Base-by-base conservation (phyloP, 495 filamentous ascomycete genomes). In the Penicillium psychrofluorescens region DNA sequence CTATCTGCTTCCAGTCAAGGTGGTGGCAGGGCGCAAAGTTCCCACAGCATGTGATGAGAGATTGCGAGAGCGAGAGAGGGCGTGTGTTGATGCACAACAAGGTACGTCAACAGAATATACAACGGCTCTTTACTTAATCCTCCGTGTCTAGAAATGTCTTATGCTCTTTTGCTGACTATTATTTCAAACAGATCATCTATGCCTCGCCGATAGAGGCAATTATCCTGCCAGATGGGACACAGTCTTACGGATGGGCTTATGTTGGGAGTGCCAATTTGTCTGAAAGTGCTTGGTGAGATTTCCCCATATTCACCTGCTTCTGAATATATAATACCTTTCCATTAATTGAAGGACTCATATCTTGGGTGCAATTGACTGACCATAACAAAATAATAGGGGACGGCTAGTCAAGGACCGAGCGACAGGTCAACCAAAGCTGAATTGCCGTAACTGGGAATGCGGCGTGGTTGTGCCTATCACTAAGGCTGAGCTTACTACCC, bases 381-480 rank as follows among this genome's bases (percentile, higher is more conserved):
- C 27, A 37, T 14, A 12, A 27, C 34, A 35, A 46, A 22, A 30
- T 11, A 13, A 44, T 46, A 82, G 79, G 86, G 89, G 89, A 1
- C 83, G 80, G 27, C 64, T 94, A 2, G 73, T 79, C 33, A 78
- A 81, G 41, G 86, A 91, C 40, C 76, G 73, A 30, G 56, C 48
- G 1, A 84, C 75, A 0, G 81, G 82, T 38, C 48, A 66, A 14
- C 75, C 78, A 0, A 95, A 90, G 51, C 62, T 97, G 13, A 92
- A 81, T 44, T 88, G 85, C 56, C 80, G 86, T 10, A 98, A 97
- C 61, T 98, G 92, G 92, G 92, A 98, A 63, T 96, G 89, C 50
- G 92, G 92, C 4, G 89, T 98, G 0, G 22, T 98, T 2, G 49
- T 95, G 9, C 81, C 78, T 0, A 41, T 68, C 7, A 56, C 52